Conservation (phyloP, 768 basidiomycete genomes). For the Xerocomellus intermedius region DNA sequence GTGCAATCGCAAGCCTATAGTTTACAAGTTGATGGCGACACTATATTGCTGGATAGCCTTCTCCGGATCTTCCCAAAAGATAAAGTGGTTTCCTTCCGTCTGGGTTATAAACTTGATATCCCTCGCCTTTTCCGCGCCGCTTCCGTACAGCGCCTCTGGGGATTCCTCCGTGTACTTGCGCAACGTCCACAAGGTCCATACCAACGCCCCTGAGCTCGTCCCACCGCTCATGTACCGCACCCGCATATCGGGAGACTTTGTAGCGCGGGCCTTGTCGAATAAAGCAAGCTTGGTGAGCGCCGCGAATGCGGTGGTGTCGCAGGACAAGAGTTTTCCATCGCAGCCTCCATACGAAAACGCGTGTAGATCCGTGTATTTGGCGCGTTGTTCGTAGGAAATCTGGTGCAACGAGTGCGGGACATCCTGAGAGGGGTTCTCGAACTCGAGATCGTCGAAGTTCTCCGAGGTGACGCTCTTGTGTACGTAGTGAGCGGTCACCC, state of each 20-base stretch:
- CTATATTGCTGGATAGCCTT: constrained; percentile 18
- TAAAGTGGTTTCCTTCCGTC: constrained; percentile 24
- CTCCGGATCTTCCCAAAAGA: constrained; percentile 26
- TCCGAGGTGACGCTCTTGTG: constrained; percentile 19
- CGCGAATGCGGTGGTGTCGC: constrained; percentile 6
- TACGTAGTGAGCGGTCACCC: constrained; percentile 13
- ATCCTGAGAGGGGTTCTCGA: background rate
- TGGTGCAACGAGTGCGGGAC: constrained; percentile 11
- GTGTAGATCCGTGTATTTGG: constrained; percentile 6
- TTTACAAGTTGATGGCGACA: constrained; percentile 7
- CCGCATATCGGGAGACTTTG: constrained; percentile 10
- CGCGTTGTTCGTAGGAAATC: constrained; percentile 13
- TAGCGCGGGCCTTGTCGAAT: constrained; percentile 13
- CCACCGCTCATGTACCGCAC: constrained; percentile 22
- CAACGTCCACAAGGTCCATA: constrained; percentile 15
- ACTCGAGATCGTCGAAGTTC: constrained; percentile 18
- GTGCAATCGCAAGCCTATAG: background rate
- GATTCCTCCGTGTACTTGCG: constrained; percentile 8
- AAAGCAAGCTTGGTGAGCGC: constrained; percentile 15
- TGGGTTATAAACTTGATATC: constrained; percentile 16
- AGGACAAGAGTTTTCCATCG: constrained; percentile 13
- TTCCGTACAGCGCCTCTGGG: constrained; percentile 7
- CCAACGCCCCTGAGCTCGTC: constrained; percentile 1
- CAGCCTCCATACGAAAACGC: constrained; percentile 5
- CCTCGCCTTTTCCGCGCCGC: constrained; percentile 18